These are phyloP conservation scores for Nigrospora osmanthi DNA, from an alignment of 2,329 filamentous ascomycete genomes.

Conservation along the genomic window DNA sequence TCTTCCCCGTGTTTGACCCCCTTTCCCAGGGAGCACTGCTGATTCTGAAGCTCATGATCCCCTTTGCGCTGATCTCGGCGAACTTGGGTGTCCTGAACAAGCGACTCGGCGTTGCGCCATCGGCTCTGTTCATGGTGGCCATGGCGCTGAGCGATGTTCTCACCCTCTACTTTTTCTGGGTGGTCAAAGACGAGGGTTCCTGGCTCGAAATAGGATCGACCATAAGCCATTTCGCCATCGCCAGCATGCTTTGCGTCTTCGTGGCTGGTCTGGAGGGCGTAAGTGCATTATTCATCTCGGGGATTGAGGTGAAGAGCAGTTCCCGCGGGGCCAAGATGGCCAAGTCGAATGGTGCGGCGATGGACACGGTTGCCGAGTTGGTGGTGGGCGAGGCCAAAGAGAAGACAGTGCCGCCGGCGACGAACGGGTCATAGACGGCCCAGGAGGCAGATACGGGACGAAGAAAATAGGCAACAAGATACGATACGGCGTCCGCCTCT, in stretches of 20 bases:
- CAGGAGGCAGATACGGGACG: too few relatives aligned
- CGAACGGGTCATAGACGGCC: too few relatives aligned
- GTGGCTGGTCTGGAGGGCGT: constrained; percentile 81
- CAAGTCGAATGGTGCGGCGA: constrained; percentile 1
- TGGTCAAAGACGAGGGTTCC: constrained; percentile 90
- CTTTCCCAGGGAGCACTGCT: constrained; percentile 85
- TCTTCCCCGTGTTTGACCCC: constrained; percentile 88
- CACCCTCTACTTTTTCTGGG: constrained; percentile 95
- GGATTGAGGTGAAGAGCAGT: constrained; percentile 56
- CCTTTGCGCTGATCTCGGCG: constrained; percentile 85
- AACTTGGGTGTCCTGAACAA: constrained; percentile 92
- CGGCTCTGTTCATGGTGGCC: constrained; percentile 87
- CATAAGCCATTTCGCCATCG: constrained; percentile 93
- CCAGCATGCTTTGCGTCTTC: constrained; percentile 82
- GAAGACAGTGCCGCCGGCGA: background rate
- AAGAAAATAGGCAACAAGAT: too few relatives aligned
- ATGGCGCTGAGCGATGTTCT: constrained; percentile 88
- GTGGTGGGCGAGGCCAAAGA: constrained; percentile 4
- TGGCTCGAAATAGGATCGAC: constrained; percentile 98
- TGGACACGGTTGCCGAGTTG: constrained; percentile 5
- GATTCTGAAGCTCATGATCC: constrained; percentile 83
- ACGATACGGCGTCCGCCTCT: too few relatives aligned
- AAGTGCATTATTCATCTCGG: constrained; percentile 74
- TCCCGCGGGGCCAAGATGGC: background rate
- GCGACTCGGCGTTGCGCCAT: constrained; percentile 74